These are phyloP conservation scores for Hymenoscyphus repandus DNA, from an alignment of 2,329 filamentous ascomycete species.

Conservation along the genomic window DNA sequence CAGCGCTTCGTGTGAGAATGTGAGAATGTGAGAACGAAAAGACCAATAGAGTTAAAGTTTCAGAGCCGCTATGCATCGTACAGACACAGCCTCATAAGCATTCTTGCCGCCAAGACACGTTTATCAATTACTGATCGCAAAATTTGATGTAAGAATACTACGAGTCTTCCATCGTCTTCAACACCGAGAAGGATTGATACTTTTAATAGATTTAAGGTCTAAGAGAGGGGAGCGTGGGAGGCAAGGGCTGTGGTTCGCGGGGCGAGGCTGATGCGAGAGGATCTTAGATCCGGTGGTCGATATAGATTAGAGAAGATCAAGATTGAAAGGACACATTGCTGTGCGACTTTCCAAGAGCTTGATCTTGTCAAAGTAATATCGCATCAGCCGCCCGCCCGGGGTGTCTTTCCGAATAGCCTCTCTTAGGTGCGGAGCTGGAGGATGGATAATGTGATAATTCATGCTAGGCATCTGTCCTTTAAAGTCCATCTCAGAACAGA, in stretches of 20 bases:
- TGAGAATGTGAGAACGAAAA: no score
- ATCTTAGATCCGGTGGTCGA: no score
- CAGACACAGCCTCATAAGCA: background rate
- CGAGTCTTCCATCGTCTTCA: background rate
- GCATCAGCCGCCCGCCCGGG: background rate
- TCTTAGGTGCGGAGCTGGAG: background rate
- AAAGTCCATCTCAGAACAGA: no score
- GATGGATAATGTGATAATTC: no score
- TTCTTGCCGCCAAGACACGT: background rate
- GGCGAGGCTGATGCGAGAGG: background rate
- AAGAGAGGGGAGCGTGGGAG: background rate
- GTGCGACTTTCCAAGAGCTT: background rate
- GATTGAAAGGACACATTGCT: no score
- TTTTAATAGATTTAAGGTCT: no score
- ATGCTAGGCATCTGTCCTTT: background rate
- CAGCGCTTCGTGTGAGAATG: no score
- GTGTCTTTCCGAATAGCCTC: constrained; percentile 1
- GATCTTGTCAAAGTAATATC: background rate
- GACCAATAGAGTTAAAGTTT: no score
- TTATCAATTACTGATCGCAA: background rate
- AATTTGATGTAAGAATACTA: background rate
- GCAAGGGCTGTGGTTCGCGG: background rate
- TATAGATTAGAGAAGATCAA: no score
- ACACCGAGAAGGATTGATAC: background rate
- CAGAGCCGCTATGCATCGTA: no score